Base-by-base conservation (phyloP, 495 filamentous ascomycete species). In the Penicillium mononematosum region DNA sequence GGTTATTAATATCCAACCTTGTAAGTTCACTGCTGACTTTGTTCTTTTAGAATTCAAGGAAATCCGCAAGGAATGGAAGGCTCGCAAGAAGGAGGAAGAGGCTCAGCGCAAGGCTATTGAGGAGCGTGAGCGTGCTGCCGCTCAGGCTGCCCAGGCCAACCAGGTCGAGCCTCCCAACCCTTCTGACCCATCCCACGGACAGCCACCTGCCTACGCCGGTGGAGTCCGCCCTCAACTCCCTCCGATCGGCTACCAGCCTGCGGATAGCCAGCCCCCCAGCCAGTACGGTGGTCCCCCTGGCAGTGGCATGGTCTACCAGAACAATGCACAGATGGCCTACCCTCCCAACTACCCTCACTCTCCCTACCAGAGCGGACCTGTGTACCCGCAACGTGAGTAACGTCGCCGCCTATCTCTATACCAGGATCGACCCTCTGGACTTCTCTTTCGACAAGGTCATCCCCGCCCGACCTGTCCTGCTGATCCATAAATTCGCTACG, bases 41-140 rank as follows among this genome's bases (percentile, higher is more conserved):
- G 22, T 39, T 48, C 16, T 54, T 67, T 44, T 67, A 98, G 94
- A 98, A 72, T 98, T 98, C 76, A 98, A 98, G 75, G 94, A 98
- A 65, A 98, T 98, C 57, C 90, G 94, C 50, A 96, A 97, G 71
- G 92, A 97, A 69, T 98, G 94, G 94, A 98, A 98, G 74, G 89
- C 89, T 17, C 90, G 92, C 58, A 98, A 98, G 84, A 98, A 98
- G 89, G 94, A 98, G 72, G 94, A 98, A 63, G 94, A 98, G 56
- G 85, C 84, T 55, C 78, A 81, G 67, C 88, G 94, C 63, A 98
- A 98, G 81, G 89, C 87, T 20, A 89, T 90, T 5, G 94, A 97
- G 63, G 94, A 98, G 61, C 85, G 91, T 55, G 84, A 89, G 58
- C 88, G 91, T 46, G 81, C 82, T 46, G 83, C 83, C 25, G 83